phyloP scores from a whole-genome alignment of 78 protist genomes.

The Speleostelium caveatum region DNA sequence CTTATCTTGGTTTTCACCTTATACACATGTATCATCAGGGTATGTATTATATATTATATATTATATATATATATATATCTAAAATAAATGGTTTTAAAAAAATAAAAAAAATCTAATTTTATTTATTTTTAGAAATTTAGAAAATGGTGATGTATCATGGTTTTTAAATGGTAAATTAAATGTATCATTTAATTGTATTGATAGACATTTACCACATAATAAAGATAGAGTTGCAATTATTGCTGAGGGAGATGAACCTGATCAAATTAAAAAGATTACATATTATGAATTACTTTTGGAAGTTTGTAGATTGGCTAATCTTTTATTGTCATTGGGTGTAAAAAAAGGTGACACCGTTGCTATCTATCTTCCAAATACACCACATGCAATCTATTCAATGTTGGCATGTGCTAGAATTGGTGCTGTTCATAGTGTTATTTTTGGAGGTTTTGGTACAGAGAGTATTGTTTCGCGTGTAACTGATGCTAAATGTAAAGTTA shows the following conservation, averaged over 20 bases:
- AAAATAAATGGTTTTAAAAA: background rate
- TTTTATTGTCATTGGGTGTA: constrained; percentile 86
- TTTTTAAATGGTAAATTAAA: constrained; percentile 91
- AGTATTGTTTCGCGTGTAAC: constrained; percentile 78
- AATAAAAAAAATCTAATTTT: background rate
- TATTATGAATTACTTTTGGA: constrained; percentile 63
- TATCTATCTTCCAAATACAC: constrained; percentile 95
- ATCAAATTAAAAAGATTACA: constrained; percentile 50
- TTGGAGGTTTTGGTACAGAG: constrained; percentile 88
- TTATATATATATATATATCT: background rate
- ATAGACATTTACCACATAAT: constrained; percentile 87
- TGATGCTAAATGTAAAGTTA: constrained; percentile 81
- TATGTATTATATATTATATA: background rate
- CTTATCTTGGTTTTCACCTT: constrained; percentile 80
- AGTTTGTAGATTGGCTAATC: constrained; percentile 87
- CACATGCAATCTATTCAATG: constrained; percentile 90
- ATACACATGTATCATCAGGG: constrained; percentile 65
- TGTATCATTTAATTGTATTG: constrained; percentile 90
- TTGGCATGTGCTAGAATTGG: constrained; percentile 98
- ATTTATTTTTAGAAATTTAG: constrained; percentile 65
- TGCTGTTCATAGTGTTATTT: constrained; percentile 88
- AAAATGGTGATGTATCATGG: constrained; percentile 87
- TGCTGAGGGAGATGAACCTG: constrained; percentile 77
- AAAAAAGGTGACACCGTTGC: constrained; percentile 93
- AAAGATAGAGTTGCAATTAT: constrained; percentile 85